phyloP scores from a whole-genome alignment of 495 filamentous ascomycete genomes.

The Lepraria neglecta region DNA sequence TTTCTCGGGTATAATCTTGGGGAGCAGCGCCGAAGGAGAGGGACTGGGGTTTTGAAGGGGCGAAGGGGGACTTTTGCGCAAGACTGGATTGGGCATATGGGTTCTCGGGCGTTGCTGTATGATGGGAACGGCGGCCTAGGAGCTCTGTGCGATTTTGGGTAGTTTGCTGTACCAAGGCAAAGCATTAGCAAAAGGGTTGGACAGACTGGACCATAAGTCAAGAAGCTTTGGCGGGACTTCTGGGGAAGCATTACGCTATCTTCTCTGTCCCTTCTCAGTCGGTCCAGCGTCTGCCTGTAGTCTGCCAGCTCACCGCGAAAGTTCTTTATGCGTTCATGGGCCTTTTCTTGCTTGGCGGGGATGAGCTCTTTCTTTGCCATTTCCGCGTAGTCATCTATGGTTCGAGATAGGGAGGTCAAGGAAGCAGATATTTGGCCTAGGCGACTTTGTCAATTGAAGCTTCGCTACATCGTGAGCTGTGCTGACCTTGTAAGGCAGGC shows the following conservation, averaged over 20 bases:
- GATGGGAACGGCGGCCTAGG: conserved; percentile 81
- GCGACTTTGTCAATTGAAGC: conserved; percentile 27
- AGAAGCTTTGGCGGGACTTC: neutral
- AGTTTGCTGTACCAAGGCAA: conserved; percentile 44
- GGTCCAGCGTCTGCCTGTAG: conserved; percentile 69
- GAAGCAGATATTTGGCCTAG: conserved; percentile 76
- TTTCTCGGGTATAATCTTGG: conserved; percentile 61
- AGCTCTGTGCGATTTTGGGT: conserved; percentile 75
- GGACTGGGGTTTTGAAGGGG: conserved; percentile 38
- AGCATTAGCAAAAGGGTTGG: neutral
- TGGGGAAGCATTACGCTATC: conserved; percentile 49
- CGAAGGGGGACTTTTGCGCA: conserved; percentile 45
- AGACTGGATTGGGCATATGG: conserved; percentile 70
- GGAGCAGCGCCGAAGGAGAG: conserved; percentile 49
- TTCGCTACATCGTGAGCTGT: conserved; percentile 26
- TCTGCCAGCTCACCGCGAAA: conserved; percentile 78
- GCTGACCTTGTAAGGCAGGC: conserved; percentile 57
- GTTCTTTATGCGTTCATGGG: conserved; percentile 72
- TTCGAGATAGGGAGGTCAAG: conserved; percentile 80
- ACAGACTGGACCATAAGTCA: neutral
- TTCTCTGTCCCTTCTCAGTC: conserved; percentile 66
- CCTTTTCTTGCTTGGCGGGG: conserved; percentile 82
- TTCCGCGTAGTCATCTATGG: conserved; percentile 84
- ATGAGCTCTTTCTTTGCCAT: conserved; percentile 84
- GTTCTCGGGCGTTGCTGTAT: conserved; percentile 85